Evolutionary conservation across 139 green algal genomes (phyloP), one percentile per base, ranked within the genome.

Genomic region (Tetradesmus lagerheimii): DNA sequence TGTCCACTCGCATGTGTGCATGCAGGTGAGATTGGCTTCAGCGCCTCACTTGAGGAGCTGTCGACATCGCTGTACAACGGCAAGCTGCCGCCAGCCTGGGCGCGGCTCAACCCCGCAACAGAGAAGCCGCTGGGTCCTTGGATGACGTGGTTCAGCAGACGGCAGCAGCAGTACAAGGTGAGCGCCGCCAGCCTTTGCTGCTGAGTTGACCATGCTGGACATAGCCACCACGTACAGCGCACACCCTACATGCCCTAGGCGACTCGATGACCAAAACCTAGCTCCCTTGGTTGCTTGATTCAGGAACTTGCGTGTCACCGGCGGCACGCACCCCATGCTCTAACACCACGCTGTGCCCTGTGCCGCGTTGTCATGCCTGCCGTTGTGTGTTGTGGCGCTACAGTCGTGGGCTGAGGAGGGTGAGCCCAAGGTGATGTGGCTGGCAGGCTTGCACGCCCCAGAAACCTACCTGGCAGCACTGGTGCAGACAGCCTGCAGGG

Each of bases 391-490:
- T 47, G 37, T 34, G 0, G 31, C 9, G 14, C 35, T 78, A 27
- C 83, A 88, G 80, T 84, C 94, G 27, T 98, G 96, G 96, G 94
- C 94, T 74, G 92, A 96, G 79, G 75, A 94, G 15, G 96, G 96
- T 35, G 95, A 98, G 93, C 96, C 96, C 35, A 93, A 92, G 47
- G 95, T 97, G 75, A 97, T 98, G 91, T 98, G 97, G 97, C 92
- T 98, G 37, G 90, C 91, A 6, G 97, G 97, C 16, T 86, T 98
- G 87, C 96, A 98, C 87, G 96, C 95, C 41, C 97, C 97, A 0
- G 96, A 98, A 93, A 98, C 96, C 38, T 98, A 97, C 93, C 95
- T 98, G 67, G 96, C 97, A 18, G 97, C 95, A 47, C 93, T 98
- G 37, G 94, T 98, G 89, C 96, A 98, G 92, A 93, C 95, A 29